Base-by-base conservation (phyloP, 108 stramenopile species). In the Epipyxis sp. region DNA sequence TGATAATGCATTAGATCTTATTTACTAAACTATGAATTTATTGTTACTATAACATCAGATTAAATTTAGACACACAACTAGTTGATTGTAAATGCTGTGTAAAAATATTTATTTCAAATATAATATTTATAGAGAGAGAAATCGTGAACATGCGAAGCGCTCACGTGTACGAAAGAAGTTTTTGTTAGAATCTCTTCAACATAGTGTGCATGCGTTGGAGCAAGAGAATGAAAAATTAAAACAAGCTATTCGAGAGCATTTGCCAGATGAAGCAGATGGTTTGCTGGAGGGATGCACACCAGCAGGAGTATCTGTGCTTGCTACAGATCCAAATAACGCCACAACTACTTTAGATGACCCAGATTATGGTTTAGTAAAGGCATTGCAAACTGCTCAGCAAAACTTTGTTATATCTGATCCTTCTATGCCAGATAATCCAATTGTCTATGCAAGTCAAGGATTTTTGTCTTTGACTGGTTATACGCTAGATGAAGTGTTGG, bases 401-500 rank as follows among this genome's bases (percentile, higher is more conserved):
- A 95, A 94, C 88, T 97, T 97, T 86, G 91, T 96, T 44, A 93
- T 97, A 44, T 94, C 95, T 2, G 94, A 97, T 81, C 95, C 95
- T 2, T 91, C 88, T 80, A 88, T 97, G 44, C 94, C 44, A 37
- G 71, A 74, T 37, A 74, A 74, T 37, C 71, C 94, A 1, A 93
- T 95, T 68, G 94, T 94, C 25, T 95, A 90, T 86, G 94, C 71
- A 27, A 34, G 32, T 10, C 71, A 74, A 20, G 71, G 71, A 74
- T 74, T 74, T 39, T 62, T 78, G 32, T 34, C 1, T 1, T 76
- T 86, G 78, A 86, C 86, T 35, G 86, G 86, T 32, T 86, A 86
- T 80, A 59, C 82, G 1, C 79, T 85, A 29, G 82, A 85, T 32
- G 71, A 62, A 25, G 77, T 78, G 32, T 25, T 80, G 80, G 80